phyloP scores from a whole-genome alignment of 768 basidiomycete species.

The Botryobasidium botryosum region DNA sequence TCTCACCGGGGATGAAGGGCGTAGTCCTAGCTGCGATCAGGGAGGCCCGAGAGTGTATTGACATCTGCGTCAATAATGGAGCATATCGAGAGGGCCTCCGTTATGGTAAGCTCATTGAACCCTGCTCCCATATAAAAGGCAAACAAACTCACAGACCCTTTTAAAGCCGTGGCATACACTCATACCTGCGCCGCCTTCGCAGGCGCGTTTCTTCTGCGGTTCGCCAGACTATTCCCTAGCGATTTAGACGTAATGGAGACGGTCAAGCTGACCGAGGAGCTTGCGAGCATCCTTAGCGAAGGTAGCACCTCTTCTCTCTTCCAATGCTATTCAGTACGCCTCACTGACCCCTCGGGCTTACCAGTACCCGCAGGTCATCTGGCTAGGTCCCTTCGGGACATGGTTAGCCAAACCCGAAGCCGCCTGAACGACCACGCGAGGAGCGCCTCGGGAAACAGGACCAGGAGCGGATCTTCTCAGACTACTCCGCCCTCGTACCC shows the following conservation, averaged over 20 bases:
- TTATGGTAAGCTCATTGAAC: conserved; percentile 7
- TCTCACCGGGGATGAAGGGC: conserved; percentile 13
- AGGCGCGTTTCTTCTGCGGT: conserved; percentile 13
- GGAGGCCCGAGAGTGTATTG: conserved; percentile 12
- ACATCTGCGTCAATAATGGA: conserved; percentile 11
- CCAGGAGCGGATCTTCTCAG: too few relatives aligned
- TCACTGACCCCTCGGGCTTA: background rate
- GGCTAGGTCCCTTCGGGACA: conserved; percentile 11
- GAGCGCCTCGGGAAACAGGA: too few relatives aligned
- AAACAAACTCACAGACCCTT: too few relatives aligned
- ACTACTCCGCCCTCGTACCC: too few relatives aligned
- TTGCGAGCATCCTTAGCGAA: conserved; percentile 12
- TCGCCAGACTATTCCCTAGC: conserved; percentile 13
- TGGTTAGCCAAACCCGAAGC: conserved; percentile 10
- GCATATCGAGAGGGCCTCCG: conserved; percentile 13
- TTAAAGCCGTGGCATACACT: conserved; percentile 13
- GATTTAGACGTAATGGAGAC: conserved; percentile 13
- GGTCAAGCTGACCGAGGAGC: conserved; percentile 9
- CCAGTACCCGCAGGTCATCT: conserved; percentile 13
- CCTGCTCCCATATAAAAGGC: too few relatives aligned
- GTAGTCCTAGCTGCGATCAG: conserved; percentile 11
- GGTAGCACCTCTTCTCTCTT: background rate
- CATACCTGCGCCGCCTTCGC: conserved; percentile 15
- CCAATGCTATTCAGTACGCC: background rate
- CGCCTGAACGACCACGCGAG: conserved; percentile 5